phyloP scores from a whole-genome alignment of 1,139 yeast species.

The Meyerozyma athensensis region DNA sequence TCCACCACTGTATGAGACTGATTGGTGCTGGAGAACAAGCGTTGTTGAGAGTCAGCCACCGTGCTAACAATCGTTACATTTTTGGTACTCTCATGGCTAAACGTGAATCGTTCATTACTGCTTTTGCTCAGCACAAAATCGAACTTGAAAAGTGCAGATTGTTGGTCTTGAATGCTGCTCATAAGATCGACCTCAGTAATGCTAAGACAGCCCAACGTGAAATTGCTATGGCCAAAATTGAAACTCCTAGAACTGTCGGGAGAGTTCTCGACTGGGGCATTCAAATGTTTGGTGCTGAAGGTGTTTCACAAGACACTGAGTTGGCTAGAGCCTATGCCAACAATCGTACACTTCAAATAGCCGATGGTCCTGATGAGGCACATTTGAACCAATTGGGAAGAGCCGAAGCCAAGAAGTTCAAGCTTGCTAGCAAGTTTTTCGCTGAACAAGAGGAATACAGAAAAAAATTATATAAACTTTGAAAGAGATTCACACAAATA shows the following conservation, averaged over 20 bases:
- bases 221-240: constrained; percentile 67
- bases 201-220: constrained; percentile 56
- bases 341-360: constrained; percentile 59
- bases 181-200: constrained; percentile 52
- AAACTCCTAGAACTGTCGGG: constrained; percentile 55
- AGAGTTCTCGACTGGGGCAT: constrained; percentile 62
- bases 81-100: constrained; percentile 53
- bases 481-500: constrained; percentile 5
- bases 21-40: constrained; percentile 66
- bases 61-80: constrained; percentile 54
- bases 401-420: constrained; percentile 34
- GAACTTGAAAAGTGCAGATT: constrained; percentile 55
- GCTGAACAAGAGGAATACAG: constrained; percentile 19
- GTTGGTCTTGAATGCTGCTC: constrained; percentile 62
- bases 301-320: constrained; percentile 61
- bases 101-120: constrained; percentile 49
- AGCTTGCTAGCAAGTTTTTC: constrained; percentile 31
- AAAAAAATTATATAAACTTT: constrained; percentile 25
- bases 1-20: constrained; percentile 71
- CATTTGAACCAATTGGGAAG: constrained; percentile 60
- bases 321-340: constrained; percentile 54
- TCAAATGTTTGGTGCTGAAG: constrained; percentile 69
- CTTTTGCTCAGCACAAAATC: constrained; percentile 55
- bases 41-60: constrained; percentile 44
- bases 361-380: constrained; percentile 77